phyloP scores from a whole-genome alignment of 106 monocot species.

The Dioscorea alata region DNA sequence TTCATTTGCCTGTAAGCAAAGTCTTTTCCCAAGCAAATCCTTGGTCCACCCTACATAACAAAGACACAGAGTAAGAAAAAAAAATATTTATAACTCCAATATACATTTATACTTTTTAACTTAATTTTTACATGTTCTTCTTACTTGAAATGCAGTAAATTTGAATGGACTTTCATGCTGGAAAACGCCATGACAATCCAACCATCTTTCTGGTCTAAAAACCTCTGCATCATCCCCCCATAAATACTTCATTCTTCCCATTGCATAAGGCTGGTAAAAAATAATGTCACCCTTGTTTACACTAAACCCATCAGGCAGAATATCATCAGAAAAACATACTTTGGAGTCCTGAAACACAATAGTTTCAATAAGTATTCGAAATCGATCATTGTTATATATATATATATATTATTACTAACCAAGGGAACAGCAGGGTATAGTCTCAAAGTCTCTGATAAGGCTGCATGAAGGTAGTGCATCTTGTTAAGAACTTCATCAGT shows the following conservation, averaged over 20 bases:
- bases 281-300: constrained; percentile 38
- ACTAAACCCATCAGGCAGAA: constrained; percentile 33
- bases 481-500: constrained; percentile 29
- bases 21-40: constrained; percentile 57
- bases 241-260: constrained; percentile 44
- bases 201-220: constrained; percentile 36
- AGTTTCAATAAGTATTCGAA: background rate
- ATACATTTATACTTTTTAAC: background rate
- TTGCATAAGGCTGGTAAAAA: constrained; percentile 22
- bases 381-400: no score
- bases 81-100: background rate
- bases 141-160: constrained; percentile 31
- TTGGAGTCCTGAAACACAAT: background rate
- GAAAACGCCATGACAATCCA: constrained; percentile 19
- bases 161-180: constrained; percentile 31
- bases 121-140: background rate
- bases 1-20: constrained; percentile 69
- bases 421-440: constrained; percentile 48
- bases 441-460: constrained; percentile 44
- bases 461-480: constrained; percentile 61
- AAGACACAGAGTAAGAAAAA: background rate
- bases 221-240: constrained; percentile 41
- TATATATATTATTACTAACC: constrained; percentile 9
- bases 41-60: constrained; percentile 29
- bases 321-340: constrained; percentile 15